Conservation (phyloP, 495 filamentous ascomycete genomes). For the Sordaria brevicollis region DNA sequence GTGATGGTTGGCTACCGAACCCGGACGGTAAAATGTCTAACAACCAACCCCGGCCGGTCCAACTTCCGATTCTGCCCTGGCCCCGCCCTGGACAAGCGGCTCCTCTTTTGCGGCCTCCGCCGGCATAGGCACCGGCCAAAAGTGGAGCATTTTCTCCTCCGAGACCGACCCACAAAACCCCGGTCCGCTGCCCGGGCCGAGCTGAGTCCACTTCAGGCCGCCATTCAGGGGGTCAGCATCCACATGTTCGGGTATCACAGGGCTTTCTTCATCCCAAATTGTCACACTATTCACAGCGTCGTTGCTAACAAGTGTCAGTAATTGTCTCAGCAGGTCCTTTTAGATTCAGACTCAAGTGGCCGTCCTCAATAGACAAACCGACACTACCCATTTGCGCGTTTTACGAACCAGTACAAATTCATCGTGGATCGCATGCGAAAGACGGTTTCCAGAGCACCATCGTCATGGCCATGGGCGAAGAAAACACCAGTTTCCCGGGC, state of each 20-base stretch:
- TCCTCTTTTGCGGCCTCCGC: too few species aligned
- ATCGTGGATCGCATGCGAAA: not conserved
- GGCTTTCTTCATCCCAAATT: not conserved
- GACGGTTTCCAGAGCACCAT: too few species aligned
- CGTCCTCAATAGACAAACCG: not conserved
- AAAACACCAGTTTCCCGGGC: too few species aligned
- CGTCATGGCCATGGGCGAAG: too few species aligned
- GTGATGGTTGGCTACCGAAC: not conserved
- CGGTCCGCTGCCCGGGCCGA: not conserved
- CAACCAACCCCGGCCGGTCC: not conserved
- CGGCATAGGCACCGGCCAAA: not conserved
- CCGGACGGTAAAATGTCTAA: not conserved
- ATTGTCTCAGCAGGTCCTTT: not conserved
- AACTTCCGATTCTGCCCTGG: not conserved
- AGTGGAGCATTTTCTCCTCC: not conserved
- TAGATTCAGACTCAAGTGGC: not conserved
- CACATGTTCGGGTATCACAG: not conserved
- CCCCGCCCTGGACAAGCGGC: not conserved
- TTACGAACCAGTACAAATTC: not conserved
- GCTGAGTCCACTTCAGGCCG: not conserved
- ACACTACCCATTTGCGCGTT: not conserved
- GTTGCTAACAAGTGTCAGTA: not conserved
- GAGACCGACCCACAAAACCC: not conserved
- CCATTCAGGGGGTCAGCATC: not conserved
- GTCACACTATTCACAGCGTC: not conserved